Conservation (phyloP, 768 basidiomycete species). For the Steccherinum ochraceum region DNA sequence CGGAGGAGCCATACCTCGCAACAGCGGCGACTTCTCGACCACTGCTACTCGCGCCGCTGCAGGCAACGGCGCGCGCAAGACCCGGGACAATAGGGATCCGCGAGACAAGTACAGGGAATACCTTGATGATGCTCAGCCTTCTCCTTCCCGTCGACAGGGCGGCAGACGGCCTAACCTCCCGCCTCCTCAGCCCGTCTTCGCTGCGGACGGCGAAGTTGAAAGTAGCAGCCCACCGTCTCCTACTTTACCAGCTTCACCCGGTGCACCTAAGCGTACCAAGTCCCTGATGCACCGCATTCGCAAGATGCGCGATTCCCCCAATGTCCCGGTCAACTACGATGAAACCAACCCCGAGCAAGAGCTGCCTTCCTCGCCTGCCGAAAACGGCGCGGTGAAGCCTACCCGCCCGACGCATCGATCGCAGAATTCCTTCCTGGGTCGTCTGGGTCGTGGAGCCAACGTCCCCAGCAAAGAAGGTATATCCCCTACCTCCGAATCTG, state of each 20-base stretch:
- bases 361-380: constrained; percentile 32
- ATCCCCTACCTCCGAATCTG: constrained; percentile 30
- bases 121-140: constrained; percentile 31
- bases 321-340: constrained; percentile 57
- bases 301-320: constrained; percentile 82
- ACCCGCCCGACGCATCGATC: constrained; percentile 60
- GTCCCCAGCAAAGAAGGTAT: constrained; percentile 25
- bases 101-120: constrained; percentile 41
- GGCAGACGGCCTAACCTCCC: constrained; percentile 54
- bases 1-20: constrained; percentile 57
- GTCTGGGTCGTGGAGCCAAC: constrained; percentile 41
- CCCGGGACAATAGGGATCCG: constrained; percentile 45
- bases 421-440: constrained; percentile 73
- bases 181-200: constrained; percentile 80
- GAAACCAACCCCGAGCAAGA: constrained; percentile 37
- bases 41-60: constrained; percentile 9
- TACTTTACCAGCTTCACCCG: constrained; percentile 31
- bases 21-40: constrained; percentile 13
- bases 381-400: constrained; percentile 18
- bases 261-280: constrained; percentile 58
- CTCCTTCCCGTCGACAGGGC: constrained; percentile 24
- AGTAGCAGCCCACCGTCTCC: constrained; percentile 6
- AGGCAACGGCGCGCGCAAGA: constrained; percentile 23
- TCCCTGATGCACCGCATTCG: constrained; percentile 86
- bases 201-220: constrained; percentile 39